A percentile compares a stretch with the other conserved stretches of the same genome.
These are phyloP conservation scores for Silene conica DNA, from an alignment of 148 eudicot genomes.

Conservation along the genomic window DNA sequence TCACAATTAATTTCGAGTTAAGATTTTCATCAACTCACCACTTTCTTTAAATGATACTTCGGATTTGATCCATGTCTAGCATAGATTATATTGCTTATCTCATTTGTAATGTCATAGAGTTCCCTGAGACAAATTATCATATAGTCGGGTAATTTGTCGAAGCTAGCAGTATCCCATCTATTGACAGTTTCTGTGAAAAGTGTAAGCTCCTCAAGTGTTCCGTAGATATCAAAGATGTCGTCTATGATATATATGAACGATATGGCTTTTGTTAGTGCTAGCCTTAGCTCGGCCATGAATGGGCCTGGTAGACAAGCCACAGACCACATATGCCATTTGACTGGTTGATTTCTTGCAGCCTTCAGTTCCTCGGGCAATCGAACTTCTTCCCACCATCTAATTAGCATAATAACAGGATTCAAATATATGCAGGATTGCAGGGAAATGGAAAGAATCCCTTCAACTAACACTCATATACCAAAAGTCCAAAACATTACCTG, in stretches of 20 bases:
- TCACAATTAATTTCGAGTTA: no score
- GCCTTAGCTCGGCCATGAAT: constrained; percentile 30
- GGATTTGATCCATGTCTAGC: constrained; percentile 28
- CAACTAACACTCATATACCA: no score
- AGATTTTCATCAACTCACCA: no score
- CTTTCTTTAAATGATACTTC: no score
- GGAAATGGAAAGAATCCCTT: no score
- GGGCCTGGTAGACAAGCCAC: constrained; percentile 41
- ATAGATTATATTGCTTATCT: constrained; percentile 32
- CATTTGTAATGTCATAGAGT: constrained; percentile 36
- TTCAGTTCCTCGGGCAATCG: constrained; percentile 31
- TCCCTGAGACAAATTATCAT: constrained; percentile 47
- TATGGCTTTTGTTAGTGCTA: constrained; percentile 41
- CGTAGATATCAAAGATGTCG: constrained; percentile 50
- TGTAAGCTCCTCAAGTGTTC: constrained; percentile 39
- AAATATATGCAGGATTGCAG: no score
- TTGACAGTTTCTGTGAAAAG: constrained; percentile 48
- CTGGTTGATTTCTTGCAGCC: constrained; percentile 38
- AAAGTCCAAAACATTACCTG: no score
- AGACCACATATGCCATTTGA: constrained; percentile 54
- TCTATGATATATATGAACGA: constrained; percentile 36
- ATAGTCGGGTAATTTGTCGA: constrained; percentile 36
- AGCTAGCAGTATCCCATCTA: constrained; percentile 41
- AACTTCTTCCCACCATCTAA: constrained; percentile 49
- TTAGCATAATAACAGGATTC: not conserved